Conservation (phyloP, 257 asterid genomes). For the Forsythia suspensa region DNA sequence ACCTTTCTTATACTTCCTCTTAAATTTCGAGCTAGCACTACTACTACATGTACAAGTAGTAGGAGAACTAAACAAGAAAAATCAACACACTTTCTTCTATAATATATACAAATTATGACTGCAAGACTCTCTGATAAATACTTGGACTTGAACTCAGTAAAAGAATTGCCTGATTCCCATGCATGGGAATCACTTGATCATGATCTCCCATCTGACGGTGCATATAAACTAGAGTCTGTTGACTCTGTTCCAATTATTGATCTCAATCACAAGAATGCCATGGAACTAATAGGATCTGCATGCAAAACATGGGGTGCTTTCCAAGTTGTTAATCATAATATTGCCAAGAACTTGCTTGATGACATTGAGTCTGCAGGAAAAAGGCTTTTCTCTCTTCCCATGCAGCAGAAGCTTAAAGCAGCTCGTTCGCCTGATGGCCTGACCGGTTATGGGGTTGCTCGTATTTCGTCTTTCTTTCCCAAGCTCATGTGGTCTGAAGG, state of each 20-base stretch:
- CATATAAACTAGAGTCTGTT: constrained; percentile 27
- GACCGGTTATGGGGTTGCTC: constrained; percentile 80
- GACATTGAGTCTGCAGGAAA: constrained; percentile 43
- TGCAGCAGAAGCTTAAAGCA: constrained; percentile 75
- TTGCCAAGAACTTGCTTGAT: constrained; percentile 41
- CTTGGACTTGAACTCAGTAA: constrained; percentile 60
- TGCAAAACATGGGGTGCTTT: constrained; percentile 92
- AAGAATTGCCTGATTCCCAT: constrained; percentile 90
- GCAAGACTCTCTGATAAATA: constrained; percentile 39
- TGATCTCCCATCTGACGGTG: constrained; percentile 18
- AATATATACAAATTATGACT: constrained; percentile 40
- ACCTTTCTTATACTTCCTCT: constrained; percentile 18
- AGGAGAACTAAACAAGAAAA: constrained; percentile 27
- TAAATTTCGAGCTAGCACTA: constrained; percentile 19
- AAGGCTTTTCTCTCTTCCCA: constrained; percentile 70
- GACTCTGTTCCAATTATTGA: constrained; percentile 67
- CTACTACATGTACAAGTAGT: constrained; percentile 11
- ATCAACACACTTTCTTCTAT: constrained; percentile 10
- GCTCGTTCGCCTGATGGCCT: constrained; percentile 61
- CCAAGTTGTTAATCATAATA: constrained; percentile 62
- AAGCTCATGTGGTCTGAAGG: constrained; percentile 98
- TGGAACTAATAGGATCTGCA: constrained; percentile 73
- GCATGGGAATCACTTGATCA: constrained; percentile 54
- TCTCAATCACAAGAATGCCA: constrained; percentile 39
- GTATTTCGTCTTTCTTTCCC: constrained; percentile 75